phyloP scores from a whole-genome alignment of 345 rosid genomes.

The Angophora floribunda region DNA sequence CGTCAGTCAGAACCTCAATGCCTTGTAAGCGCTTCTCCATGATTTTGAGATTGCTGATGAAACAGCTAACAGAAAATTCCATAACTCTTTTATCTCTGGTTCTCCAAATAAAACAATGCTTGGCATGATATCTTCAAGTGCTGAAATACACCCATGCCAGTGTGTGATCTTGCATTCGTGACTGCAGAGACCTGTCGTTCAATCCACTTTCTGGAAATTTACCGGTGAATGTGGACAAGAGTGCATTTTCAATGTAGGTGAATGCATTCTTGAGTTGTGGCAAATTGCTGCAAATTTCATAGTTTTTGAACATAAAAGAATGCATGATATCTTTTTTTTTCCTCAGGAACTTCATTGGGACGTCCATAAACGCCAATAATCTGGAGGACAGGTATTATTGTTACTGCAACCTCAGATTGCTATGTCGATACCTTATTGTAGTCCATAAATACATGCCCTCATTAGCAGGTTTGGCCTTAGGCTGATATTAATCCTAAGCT shows the following conservation, averaged over 20 bases:
- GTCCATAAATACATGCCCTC: background rate
- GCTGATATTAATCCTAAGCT: background rate
- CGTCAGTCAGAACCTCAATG: slow-evolving; percentile 17
- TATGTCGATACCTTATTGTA: background rate
- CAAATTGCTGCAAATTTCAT: background rate
- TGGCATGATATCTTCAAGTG: background rate
- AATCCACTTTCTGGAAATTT: slow-evolving; percentile 43
- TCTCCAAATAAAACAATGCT: background rate
- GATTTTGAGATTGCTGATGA: background rate
- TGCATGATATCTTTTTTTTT: background rate
- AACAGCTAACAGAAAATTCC: background rate
- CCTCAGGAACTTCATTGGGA: slow-evolving; percentile 42
- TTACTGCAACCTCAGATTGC: background rate
- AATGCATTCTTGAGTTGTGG: background rate
- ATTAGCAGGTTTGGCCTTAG: background rate
- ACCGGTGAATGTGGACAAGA: slow-evolving; percentile 12
- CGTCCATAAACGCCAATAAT: slow-evolving; percentile 21
- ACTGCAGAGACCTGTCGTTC: slow-evolving; percentile 47
- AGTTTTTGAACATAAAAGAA: background rate
- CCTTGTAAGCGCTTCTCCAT: slow-evolving; percentile 20
- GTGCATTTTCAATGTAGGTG: slow-evolving; percentile 35
- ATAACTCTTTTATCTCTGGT: background rate
- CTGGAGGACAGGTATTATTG: slow-evolving; percentile 16
- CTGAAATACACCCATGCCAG: background rate
- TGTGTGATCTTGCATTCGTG: background rate